Base-by-base conservation (phyloP, 2,329 filamentous ascomycete genomes). In the Venturia asperata region DNA sequence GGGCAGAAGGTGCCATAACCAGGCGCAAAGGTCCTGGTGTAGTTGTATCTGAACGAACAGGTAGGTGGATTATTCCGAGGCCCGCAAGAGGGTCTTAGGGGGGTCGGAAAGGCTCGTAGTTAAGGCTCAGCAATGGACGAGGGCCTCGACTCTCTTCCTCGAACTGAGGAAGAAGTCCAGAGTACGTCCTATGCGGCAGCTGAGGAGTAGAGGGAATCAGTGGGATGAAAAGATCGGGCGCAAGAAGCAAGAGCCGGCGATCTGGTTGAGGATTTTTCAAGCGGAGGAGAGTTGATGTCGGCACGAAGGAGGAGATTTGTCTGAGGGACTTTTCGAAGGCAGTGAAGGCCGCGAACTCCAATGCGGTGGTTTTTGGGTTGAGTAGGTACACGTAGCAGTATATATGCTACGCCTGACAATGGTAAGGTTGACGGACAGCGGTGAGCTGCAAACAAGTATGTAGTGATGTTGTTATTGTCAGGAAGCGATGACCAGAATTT, bases 141-240 rank as follows among this genome's bases (percentile, higher is more conserved):
- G 90, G 91, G 93, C 89, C 89, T 91, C 90, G 92, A 96, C 91
- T 94, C 94, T 95, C 52, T 67, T 93, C 94, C 94, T 92, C 93
- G 80, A 82, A 83, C 82, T 94, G 93, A 96, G 92, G 93, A 97
- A 97, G 93, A 96, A 92, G 89, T 90, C 87, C 85, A 86, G 86
- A 88, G 88, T 86, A 86, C 87, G 89, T 95, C 90, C 91, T 97
- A 99, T 99, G 93, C 94, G 94, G 94, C 94, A 97, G 93, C 91
- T 96, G 64, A 63, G 47, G 34, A 30, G 34, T 60, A n/a, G 24
- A 34, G 13, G 34, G 27, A 39, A 58, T 49, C 19, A 37, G 27
- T 52, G 41, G 41, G 42, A 27, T 45, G 13, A 24, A 49, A 17
- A 21, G 15, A 43, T 47, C 34, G 45, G n/a, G 24, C 43, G 42